Conservation (phyloP, 2,329 filamentous ascomycete genomes). For the Fragosphaeria purpurea region DNA sequence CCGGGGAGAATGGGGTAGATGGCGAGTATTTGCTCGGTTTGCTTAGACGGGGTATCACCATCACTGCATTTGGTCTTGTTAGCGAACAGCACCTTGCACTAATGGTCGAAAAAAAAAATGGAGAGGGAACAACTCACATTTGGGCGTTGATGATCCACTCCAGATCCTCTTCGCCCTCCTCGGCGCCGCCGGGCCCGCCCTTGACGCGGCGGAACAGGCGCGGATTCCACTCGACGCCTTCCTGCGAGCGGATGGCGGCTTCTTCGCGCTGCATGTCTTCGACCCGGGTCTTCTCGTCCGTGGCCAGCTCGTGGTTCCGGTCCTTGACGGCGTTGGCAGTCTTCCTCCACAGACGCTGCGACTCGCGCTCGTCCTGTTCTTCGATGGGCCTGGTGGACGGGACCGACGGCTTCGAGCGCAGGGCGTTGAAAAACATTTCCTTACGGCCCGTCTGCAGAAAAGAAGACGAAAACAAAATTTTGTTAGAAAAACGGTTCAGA, state of each 20-base stretch:
- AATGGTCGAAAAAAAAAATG: neutral
- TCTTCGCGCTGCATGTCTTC: conserved; percentile 89
- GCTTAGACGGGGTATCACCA: conserved; percentile 53
- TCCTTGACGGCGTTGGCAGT: conserved; percentile 75
- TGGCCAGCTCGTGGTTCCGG: conserved; percentile 79
- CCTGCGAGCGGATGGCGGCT: conserved; percentile 66
- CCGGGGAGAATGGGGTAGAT: conserved; percentile 79
- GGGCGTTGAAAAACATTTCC: conserved; percentile 82
- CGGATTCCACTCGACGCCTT: conserved; percentile 79
- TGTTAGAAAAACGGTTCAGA: neutral
- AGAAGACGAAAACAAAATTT: conserved; percentile 9
- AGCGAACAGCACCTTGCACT: too few species aligned
- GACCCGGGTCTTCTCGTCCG: conserved; percentile 91
- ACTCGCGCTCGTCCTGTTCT: conserved; percentile 85
- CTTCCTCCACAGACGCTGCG: conserved; percentile 74
- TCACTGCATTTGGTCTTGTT: conserved; percentile 28
- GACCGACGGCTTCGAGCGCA: conserved; percentile 62
- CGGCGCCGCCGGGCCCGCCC: conserved; percentile 57
- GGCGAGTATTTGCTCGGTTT: conserved; percentile 71
- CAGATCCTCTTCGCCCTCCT: conserved; percentile 77
- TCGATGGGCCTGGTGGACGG: conserved; percentile 66
- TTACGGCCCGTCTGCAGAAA: conserved; percentile 67
- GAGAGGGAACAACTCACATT: conserved; percentile 45
- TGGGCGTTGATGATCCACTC: conserved; percentile 91
- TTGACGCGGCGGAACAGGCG: conserved; percentile 70